Evolutionary conservation across 441 rosid species (phyloP).

Genomic region (Eutrema salsugineum): DNA sequence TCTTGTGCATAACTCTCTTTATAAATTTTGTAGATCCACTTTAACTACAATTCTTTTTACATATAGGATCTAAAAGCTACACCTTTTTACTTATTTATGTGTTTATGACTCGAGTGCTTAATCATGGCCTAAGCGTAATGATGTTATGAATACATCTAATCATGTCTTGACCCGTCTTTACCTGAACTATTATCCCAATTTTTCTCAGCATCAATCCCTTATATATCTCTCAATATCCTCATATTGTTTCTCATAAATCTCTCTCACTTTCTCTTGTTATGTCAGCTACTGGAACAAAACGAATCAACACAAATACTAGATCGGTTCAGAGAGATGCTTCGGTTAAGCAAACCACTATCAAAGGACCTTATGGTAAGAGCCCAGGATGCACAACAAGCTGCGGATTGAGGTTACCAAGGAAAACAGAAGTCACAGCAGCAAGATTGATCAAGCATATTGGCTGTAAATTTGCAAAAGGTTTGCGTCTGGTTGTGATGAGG

Average conservation of each 20-base stretch:
- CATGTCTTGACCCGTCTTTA: slow-evolving; percentile 17
- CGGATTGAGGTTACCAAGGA: slow-evolving; percentile 45
- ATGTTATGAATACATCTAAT: slow-evolving; percentile 26
- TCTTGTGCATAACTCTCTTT: slow-evolving; percentile 20
- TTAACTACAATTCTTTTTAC: slow-evolving; percentile 10
- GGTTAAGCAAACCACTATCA: slow-evolving; percentile 7
- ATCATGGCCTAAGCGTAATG: slow-evolving; percentile 32
- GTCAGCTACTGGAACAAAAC: slow-evolving; percentile 31
- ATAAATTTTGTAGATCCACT: slow-evolving; percentile 16
- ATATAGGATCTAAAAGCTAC: slow-evolving; percentile 18
- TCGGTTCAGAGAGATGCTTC: slow-evolving; percentile 27
- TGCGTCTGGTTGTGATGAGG: slow-evolving; percentile 37
- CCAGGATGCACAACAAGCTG: slow-evolving; percentile 35
- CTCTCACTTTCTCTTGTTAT: slow-evolving; percentile 15
- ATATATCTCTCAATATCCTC: slow-evolving; percentile 18
- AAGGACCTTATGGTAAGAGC: slow-evolving; percentile 25
- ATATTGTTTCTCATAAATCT: background rate
- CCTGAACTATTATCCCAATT: slow-evolving; percentile 14
- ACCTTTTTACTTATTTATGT: slow-evolving; percentile 24
- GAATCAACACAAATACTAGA: slow-evolving; percentile 25
- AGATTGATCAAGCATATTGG: slow-evolving; percentile 49
- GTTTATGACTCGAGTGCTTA: slow-evolving; percentile 32
- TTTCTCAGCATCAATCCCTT: slow-evolving; percentile 21
- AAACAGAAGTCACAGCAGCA: slow-evolving; percentile 38
- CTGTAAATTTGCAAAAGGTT: slow-evolving; percentile 45